Evolutionary conservation across 305 asterid genomes (phyloP), one percentile per base, ranked within the genome.

Genomic region (Petunia hybrid): DNA sequence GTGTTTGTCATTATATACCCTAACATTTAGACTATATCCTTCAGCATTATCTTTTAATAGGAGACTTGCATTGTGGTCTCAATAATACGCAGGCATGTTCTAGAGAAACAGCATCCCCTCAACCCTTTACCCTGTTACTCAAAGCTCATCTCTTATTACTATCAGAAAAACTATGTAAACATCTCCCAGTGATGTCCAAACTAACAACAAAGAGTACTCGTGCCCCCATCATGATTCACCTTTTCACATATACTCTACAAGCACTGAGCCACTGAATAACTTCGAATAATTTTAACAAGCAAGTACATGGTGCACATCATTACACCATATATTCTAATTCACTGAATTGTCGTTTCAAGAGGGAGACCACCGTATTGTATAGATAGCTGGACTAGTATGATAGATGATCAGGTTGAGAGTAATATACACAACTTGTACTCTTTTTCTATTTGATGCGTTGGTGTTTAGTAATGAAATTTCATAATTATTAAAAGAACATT

Each of bases 221-320:
- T 73, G 42, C 13, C 35, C 78, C 6, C 45, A 73, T 35, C 43
- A 73, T 12, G 78, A 51, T 51, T 35, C 62, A 73, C 36, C 63
- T 35, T 73, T 14, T 66, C 39, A 66, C 16, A 42, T 36, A 63
- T 9, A 4, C 10, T 63, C 40, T 63, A 63, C 69, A 63, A 63
- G 45, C 16, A 35, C 9, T 63, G 8, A 13, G 31, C 31, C 31
- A 22, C 31, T 22, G 31, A 10, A 1, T 35, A 40, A 66, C 22
- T 39, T 14, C 6, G 51, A 66, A 40, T 66, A 66, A 1, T 66
- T 66, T 14, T 66, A 65, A 65, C 35, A 65, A 66, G 73, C 51
- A 40, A 66, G 73, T 2, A 14, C 6, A 4, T 56, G n/a, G 63
- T 57, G 8, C 36, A 5, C 35, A 40, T 13, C 71, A 65, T 14